Conservation (phyloP, 2,329 filamentous ascomycete genomes). For the Cyphellophora attinorum region DNA sequence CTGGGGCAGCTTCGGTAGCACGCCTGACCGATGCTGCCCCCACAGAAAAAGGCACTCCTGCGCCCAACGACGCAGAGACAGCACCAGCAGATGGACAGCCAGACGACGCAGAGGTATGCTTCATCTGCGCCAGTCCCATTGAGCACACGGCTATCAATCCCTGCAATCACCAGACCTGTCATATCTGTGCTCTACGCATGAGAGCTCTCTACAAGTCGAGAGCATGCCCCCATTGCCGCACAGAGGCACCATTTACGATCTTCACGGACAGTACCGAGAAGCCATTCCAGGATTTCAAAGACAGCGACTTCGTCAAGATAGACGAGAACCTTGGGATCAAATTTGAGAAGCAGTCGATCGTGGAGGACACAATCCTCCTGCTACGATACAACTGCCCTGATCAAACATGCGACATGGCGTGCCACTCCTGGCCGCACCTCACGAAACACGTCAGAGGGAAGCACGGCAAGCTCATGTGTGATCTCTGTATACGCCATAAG, state of each 20-base stretch:
- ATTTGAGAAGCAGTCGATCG: constrained; percentile 81
- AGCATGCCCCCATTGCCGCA: constrained; percentile 87
- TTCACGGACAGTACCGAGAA: constrained; percentile 82
- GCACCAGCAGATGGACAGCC: constrained; percentile 19
- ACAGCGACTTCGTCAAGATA: constrained; percentile 62
- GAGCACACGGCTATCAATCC: constrained; percentile 81
- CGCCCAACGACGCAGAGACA: constrained; percentile 2
- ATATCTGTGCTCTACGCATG: constrained; percentile 87
- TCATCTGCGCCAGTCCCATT: constrained; percentile 90
- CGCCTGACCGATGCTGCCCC: constrained; percentile 39
- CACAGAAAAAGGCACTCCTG: constrained; percentile 22
- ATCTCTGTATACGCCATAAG: constrained; percentile 87
- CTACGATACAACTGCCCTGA: constrained; percentile 94
- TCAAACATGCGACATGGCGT: constrained; percentile 71
- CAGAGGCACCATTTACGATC: constrained; percentile 58
- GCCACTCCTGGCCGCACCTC: constrained; percentile 68
- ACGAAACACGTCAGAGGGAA: constrained; percentile 71
- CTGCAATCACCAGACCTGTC: constrained; percentile 93
- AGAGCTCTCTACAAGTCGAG: constrained; percentile 93
- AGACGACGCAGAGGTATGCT: constrained; percentile 75
- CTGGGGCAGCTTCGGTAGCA: constrained; percentile 35
- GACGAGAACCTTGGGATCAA: constrained; percentile 85
- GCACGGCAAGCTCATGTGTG: constrained; percentile 67
- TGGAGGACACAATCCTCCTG: constrained; percentile 79
- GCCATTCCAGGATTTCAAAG: constrained; percentile 72